phyloP scores from a whole-genome alignment of 192 early-diverging fungal species.

The Coemansia sp. region DNA sequence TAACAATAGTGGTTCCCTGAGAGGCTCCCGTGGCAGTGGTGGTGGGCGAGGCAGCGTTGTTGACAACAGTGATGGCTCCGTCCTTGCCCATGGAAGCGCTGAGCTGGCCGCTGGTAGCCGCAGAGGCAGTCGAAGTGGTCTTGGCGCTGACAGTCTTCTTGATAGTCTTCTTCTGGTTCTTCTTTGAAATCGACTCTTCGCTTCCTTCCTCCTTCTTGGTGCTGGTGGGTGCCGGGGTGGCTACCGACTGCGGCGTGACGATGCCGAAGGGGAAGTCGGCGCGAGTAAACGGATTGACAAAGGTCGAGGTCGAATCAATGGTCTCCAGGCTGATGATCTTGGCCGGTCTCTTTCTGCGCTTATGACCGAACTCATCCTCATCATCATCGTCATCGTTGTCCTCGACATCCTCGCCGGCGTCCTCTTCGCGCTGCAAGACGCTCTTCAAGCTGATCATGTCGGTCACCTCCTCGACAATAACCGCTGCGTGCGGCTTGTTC shows the following conservation, averaged over 20 bases:
- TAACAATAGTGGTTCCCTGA: slow-evolving; percentile 35
- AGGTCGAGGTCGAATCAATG: slow-evolving; percentile 37
- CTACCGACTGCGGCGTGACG: slow-evolving; percentile 24
- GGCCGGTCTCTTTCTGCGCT: slow-evolving; percentile 32
- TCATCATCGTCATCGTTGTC: slow-evolving; percentile 24
- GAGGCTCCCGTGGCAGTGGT: slow-evolving; percentile 6
- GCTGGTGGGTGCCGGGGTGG: slow-evolving; percentile 8
- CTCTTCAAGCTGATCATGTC: slow-evolving; percentile 48
- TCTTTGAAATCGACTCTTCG: slow-evolving; percentile 19
- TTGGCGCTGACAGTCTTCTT: slow-evolving; percentile 24
- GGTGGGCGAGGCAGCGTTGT: slow-evolving; percentile 15
- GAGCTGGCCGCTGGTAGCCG: slow-evolving; percentile 15
- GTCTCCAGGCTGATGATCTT: slow-evolving; percentile 41
- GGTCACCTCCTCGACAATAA: slow-evolving; percentile 46
- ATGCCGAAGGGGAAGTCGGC: slow-evolving; percentile 49
- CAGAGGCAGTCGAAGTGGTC: slow-evolving; percentile 8
- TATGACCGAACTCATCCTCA: slow-evolving; percentile 41
- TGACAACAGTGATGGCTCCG: slow-evolving; percentile 38
- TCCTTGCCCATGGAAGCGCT: slow-evolving; percentile 46
- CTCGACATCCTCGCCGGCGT: slow-evolving; percentile 31
- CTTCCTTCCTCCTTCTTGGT: slow-evolving; percentile 4
- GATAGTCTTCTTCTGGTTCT: slow-evolving; percentile 35
- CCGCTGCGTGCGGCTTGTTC: slow-evolving; percentile 47
- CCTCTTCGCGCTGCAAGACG: slow-evolving; percentile 35
- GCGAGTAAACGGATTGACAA: slow-evolving; percentile 46